Conservation (phyloP, 768 basidiomycete species). For the Lactarius hatsudake region DNA sequence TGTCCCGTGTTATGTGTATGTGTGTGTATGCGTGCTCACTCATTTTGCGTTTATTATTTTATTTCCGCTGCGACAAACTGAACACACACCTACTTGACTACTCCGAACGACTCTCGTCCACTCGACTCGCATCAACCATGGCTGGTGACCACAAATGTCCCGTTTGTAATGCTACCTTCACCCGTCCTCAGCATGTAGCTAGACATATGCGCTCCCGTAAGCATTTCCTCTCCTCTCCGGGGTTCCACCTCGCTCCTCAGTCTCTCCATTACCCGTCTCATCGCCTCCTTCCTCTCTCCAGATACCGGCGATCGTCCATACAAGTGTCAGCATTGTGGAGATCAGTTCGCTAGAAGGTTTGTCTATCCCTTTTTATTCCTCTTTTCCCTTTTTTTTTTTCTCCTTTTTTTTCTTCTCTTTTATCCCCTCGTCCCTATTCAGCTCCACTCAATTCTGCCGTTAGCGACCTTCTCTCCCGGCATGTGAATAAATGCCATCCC, state of each 20-base stretch:
- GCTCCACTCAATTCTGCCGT: constrained; percentile 5
- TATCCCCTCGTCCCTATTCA: neutral
- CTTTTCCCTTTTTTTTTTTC: neutral
- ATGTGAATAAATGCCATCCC: constrained; percentile 86
- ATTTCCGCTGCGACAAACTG: neutral
- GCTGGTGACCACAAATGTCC: constrained; percentile 85
- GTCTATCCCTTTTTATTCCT: constrained; percentile 18
- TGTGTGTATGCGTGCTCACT: neutral
- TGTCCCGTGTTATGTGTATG: neutral
- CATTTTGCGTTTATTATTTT: neutral
- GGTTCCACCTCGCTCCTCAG: constrained; percentile 16
- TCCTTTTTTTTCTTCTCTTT: constrained; percentile 6
- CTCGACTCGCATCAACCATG: constrained; percentile 45
- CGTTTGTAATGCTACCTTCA: constrained; percentile 84
- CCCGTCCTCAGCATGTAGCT: constrained; percentile 86
- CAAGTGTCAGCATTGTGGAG: constrained; percentile 84
- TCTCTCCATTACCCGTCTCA: constrained; percentile 6
- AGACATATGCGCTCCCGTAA: constrained; percentile 88
- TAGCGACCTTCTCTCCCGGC: constrained; percentile 82
- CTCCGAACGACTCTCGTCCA: neutral
- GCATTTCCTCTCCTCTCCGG: constrained; percentile 36
- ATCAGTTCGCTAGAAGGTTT: constrained; percentile 85
- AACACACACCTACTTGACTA: neutral
- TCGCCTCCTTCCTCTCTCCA: constrained; percentile 33
- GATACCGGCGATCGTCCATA: constrained; percentile 90